These are phyloP conservation scores for Fusarium xylarioides DNA, from an alignment of 2,329 filamentous ascomycete genomes.

Conservation along the genomic window DNA sequence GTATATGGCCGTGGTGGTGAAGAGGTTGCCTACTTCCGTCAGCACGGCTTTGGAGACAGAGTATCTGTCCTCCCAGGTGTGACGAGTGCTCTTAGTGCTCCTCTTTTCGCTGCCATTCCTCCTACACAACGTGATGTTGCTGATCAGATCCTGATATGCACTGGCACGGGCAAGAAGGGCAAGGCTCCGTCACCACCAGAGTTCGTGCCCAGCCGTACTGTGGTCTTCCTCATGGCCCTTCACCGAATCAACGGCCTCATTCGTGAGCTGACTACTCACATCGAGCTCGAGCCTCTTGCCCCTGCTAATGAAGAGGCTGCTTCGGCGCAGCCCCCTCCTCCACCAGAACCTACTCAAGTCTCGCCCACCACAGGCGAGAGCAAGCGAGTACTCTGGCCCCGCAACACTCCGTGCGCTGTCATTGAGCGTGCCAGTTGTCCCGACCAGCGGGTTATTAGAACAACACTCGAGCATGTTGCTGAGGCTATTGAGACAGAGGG, in stretches of 20 bases:
- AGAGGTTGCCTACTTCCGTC: slow-evolving; percentile 85
- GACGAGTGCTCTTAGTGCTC: slow-evolving; percentile 86
- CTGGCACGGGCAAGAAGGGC: slow-evolving; percentile 92
- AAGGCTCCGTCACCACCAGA: slow-evolving; percentile 82
- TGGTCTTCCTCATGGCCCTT: slow-evolving; percentile 94
- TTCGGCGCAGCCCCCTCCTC: slow-evolving; percentile 18
- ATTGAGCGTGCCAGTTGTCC: slow-evolving; percentile 93
- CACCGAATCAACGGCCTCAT: slow-evolving; percentile 83
- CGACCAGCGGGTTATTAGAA: slow-evolving; percentile 91
- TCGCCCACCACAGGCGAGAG: slow-evolving; percentile 9
- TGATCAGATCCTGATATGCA: slow-evolving; percentile 96
- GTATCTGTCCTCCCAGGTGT: slow-evolving; percentile 85
- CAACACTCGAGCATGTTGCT: slow-evolving; percentile 81
- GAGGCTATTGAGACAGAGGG: slow-evolving; percentile 89
- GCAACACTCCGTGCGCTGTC: slow-evolving; percentile 86
- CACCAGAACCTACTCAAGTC: slow-evolving; percentile 8
- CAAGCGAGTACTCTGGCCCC: slow-evolving; percentile 70
- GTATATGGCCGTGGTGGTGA: slow-evolving; percentile 95
- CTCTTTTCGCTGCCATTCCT: slow-evolving; percentile 88
- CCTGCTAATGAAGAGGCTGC: slow-evolving; percentile 35
- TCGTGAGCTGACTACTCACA: slow-evolving; percentile 68
- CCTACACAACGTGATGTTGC: slow-evolving; percentile 88
- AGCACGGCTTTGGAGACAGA: slow-evolving; percentile 71
- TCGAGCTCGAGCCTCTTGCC: slow-evolving; percentile 45
- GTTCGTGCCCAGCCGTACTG: slow-evolving; percentile 79